Percentiles rank a stretch among this genome's conserved stretches.
Evolutionary conservation across 768 basidiomycete genomes (phyloP).

Genomic region (Postia placenta): DNA sequence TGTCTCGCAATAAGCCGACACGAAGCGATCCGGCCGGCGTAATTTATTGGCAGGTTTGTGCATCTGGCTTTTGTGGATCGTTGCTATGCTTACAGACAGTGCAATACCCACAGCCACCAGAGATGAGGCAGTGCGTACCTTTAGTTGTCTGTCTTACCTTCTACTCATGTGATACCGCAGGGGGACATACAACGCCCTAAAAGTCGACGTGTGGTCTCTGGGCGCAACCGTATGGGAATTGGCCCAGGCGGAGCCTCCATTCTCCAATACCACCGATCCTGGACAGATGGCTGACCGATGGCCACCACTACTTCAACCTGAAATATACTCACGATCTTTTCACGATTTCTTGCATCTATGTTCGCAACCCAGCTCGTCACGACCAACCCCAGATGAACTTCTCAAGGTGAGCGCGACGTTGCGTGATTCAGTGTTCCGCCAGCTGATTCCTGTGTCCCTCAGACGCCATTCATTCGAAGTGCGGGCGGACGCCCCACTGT

Average conservation of each 20-base stretch:
- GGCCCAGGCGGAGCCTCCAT: constrained; percentile 70
- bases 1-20: constrained; percentile 44
- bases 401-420: constrained; percentile 53
- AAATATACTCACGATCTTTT: constrained; percentile 59
- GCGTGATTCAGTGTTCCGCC: too few relatives aligned
- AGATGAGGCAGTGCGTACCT: constrained; percentile 57
- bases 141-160: neutral
- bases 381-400: constrained; percentile 54
- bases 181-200: constrained; percentile 65
- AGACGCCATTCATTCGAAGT: constrained; percentile 63
- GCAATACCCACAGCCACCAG: constrained; percentile 48
- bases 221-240: constrained; percentile 84
- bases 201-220: constrained; percentile 76
- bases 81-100: too few relatives aligned
- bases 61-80: too few relatives aligned
- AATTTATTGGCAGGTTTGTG: constrained; percentile 68
- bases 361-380: constrained; percentile 48
- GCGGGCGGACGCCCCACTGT: constrained; percentile 67
- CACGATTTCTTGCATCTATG: constrained; percentile 69
- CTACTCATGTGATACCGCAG: constrained; percentile 25
- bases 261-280: constrained; percentile 47
- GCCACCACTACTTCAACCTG: constrained; percentile 55
- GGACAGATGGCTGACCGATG: constrained; percentile 48
- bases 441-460: too few relatives aligned
- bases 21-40: constrained; percentile 62